Evolutionary conservation across 2,329 filamentous ascomycete species (phyloP), one percentile per base, ranked within the genome.

Genomic region (Leptographium radiaticola): DNA sequence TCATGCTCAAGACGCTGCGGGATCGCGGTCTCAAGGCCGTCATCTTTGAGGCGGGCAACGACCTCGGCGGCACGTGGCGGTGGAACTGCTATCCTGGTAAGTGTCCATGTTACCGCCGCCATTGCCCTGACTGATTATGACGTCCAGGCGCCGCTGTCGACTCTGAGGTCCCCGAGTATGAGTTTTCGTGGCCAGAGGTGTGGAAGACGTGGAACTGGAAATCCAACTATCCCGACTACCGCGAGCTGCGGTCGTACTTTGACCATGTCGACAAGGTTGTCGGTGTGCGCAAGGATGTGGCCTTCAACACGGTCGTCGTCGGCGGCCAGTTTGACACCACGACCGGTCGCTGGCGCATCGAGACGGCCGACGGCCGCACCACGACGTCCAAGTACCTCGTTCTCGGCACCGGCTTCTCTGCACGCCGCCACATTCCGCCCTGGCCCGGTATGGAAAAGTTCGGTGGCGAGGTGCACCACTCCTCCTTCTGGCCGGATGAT

Each of bases 381-480:
- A 71, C 74, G 7, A 74, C 67, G 56, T 69, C 73, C 30, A 75
- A 71, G 59, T 80, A 74, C 60, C 66, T 81, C 12, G 62, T 81
- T 16, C 65, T 78, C 1, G 75, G 74, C 1, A 74, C 74, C 0
- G 79, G 79, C 1, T 80, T 81, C 54, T 68, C 80, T 1, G 76
- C 80, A 1, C 80, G 79, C 61, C 68, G 78, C n/a, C 75, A 84
- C 58, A 75, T 80, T 42, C 81, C 81, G 0, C 71, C 77, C 53
- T 83, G 76, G 72, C 71, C 73, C 12, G 80, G 80, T 13, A 71
- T 83, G 57, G 72, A 79, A 20, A 73, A 70, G 33, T 85, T 82
- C 70, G 71, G 79, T 54, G 82, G 82, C 20, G 64, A 71, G 16
- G 72, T 82, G 13, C 73, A 80, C 59, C 80, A 83, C 62, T 76